These are phyloP conservation scores for Saccharomycopsis selenospora DNA, from an alignment of 805 yeast species.

Conservation along the genomic window DNA sequence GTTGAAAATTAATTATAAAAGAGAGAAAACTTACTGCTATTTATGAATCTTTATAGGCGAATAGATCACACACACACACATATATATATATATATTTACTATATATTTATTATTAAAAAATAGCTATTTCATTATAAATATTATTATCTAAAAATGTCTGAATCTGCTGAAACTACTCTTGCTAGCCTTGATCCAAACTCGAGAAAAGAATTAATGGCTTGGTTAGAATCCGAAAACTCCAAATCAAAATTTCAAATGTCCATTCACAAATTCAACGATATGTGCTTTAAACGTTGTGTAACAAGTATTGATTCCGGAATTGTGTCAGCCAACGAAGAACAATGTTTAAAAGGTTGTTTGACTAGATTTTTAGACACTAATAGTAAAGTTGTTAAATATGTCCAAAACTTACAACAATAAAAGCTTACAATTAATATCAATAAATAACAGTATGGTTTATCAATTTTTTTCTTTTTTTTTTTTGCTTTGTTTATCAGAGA, in stretches of 20 bases:
- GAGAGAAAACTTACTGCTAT: too few species aligned
- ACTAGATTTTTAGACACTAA: constrained; percentile 84
- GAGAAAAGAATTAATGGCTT: constrained; percentile 64
- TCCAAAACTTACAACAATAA: not conserved
- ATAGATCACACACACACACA: too few species aligned
- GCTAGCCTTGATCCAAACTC: constrained; percentile 56
- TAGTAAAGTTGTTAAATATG: constrained; percentile 62
- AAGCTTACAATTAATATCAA: too few species aligned
- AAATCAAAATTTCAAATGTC: constrained; percentile 83
- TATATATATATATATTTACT: too few species aligned
- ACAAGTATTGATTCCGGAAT: constrained; percentile 33
- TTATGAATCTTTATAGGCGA: too few species aligned
- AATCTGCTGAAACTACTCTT: constrained; percentile 35
- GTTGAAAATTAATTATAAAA: too few species aligned
- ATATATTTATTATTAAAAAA: too few species aligned
- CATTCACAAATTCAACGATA: constrained; percentile 80
- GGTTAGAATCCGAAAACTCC: constrained; percentile 76
- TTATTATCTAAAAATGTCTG: constrained; percentile 30
- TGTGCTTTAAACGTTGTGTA: constrained; percentile 86
- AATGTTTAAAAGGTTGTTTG: constrained; percentile 73
- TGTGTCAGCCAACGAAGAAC: constrained; percentile 49
- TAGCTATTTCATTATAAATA: too few species aligned
- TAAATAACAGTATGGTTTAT: too few species aligned
- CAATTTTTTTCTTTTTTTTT: too few species aligned
- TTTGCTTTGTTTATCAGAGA: too few species aligned